Evolutionary conservation across 192 early-diverging fungal species (phyloP).

Genomic region (Podila epigama): DNA sequence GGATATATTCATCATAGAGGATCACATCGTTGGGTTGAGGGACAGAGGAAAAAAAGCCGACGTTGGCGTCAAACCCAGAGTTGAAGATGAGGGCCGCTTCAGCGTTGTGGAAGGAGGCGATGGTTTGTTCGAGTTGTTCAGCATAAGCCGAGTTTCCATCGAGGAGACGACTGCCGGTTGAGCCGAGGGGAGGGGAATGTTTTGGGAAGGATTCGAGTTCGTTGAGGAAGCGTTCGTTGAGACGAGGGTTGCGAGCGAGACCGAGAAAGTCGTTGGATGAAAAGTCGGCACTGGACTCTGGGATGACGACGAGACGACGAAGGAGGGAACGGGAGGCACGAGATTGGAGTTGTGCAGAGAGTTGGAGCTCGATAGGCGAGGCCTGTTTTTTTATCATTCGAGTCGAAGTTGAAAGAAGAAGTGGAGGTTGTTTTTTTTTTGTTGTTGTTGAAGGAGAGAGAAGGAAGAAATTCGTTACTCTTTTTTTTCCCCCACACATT

Average conservation of each 20-base stretch:
- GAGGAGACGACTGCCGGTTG: conserved; percentile 79
- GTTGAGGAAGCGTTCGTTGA: conserved; percentile 54
- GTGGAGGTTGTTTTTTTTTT: no score
- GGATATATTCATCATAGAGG: conserved; percentile 76
- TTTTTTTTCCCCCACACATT: no score
- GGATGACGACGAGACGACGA: conserved; percentile 56
- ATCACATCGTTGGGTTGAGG: conserved; percentile 72
- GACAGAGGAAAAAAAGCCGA: conserved; percentile 69
- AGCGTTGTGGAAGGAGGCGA: conserved; percentile 67
- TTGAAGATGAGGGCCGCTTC: conserved; percentile 78
- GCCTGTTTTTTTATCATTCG: conserved; percentile 2
- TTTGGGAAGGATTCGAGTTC: conserved; percentile 52
- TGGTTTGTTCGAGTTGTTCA: conserved; percentile 64
- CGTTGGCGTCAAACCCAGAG: conserved; percentile 89
- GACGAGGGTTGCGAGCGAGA: conserved; percentile 58
- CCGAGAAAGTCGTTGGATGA: conserved; percentile 87
- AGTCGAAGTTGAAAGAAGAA: background rate
- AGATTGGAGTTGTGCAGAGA: conserved; percentile 35
- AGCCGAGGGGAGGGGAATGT: conserved; percentile 61
- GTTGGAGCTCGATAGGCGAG: conserved; percentile 46
- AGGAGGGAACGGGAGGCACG: conserved; percentile 41
- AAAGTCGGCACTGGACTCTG: conserved; percentile 65
- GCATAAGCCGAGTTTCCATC: conserved; percentile 74
- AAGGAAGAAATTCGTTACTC: background rate
- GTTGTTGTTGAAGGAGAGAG: background rate